Percentiles rank a stretch among this genome's conserved stretches.
phyloP scores from a whole-genome alignment of 495 filamentous ascomycete species.

The Copromyces sp. region DNA sequence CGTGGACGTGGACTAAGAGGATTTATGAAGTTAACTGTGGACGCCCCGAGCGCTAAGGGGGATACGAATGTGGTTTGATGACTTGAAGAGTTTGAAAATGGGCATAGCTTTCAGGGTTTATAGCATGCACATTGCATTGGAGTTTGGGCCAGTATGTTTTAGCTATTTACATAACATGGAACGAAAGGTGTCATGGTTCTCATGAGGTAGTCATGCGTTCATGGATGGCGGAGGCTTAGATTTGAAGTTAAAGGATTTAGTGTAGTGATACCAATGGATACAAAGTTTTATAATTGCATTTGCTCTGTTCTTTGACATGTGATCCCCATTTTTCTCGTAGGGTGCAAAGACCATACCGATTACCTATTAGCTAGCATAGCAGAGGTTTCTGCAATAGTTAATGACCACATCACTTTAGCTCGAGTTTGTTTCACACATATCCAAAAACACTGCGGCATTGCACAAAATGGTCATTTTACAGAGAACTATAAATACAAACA shows the following conservation, averaged over 20 bases:
- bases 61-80: not conserved
- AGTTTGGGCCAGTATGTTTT: not conserved
- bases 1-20: constrained; percentile 1
- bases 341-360: not conserved
- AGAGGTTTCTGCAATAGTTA: no score
- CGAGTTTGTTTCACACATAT: not conserved
- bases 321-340: not conserved
- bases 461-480: not conserved
- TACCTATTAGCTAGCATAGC: not conserved
- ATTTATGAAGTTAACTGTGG: not conserved
- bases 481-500: not conserved
- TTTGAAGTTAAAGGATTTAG: not conserved
- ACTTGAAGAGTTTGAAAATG: not conserved
- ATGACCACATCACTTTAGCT: not conserved
- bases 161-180: not conserved
- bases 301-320: not conserved
- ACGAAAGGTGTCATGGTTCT: not conserved
- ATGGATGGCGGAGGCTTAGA: not conserved
- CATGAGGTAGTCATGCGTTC: not conserved
- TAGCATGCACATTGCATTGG: not conserved
- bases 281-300: not conserved
- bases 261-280: not conserved
- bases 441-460: not conserved
- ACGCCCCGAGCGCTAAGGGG: not conserved
- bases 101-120: not conserved